Base-by-base conservation (phyloP, 2,329 filamentous ascomycete genomes). In the Dactylellina sp. region DNA sequence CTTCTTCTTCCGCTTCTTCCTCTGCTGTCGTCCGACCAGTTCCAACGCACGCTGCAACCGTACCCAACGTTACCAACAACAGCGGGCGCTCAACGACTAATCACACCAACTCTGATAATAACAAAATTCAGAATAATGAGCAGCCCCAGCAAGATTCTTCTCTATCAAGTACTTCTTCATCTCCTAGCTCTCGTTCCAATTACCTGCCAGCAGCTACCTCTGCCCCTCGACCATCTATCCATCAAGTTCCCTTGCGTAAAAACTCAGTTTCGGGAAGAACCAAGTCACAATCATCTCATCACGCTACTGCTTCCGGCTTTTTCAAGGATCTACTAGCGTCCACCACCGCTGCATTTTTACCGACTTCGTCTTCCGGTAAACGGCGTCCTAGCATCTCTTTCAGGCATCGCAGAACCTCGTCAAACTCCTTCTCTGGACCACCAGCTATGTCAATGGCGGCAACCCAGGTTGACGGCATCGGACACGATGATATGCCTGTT, bases 271-370 rank as follows among this genome's bases (percentile, higher is more conserved):
- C 60, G 47, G 61, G 52, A 65, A 61, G 47, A 66, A 49, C 64
- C 70, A 57, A 72, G 60, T 61, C 60, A 49, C 70, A 61, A 56
- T 60, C 66, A 28, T 72, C 68, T 46, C 64, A 65, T 61, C 68
- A 65, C 68, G 61, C 68, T 65, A 59, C 60, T 22, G 46, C 61
- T 44, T 72, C 70, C 53, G 70, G 70, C 32, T 74, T 74, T 65
- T 61, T 74, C 70, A 74, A 74, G 61, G 70, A 74, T 57, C 61
- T 74, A 39, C 24, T 74, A 55, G 70, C 70, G 70, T 74, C 70
- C 37, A 66, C 68, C 24, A 56, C 70, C 46, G 68, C 68, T 46
- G 42, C 61, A 35, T 66, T 74, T 62, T 46, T 66, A 28, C 70
- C 70, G 42, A 37, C 68, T 20, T 70, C 64, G 57, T 50, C 57